Percentiles rank a stretch among this genome's conserved stretches.
phyloP scores from a whole-genome alignment of 1,284 basidiomycete genomes.

The Trichosporon sp. region DNA sequence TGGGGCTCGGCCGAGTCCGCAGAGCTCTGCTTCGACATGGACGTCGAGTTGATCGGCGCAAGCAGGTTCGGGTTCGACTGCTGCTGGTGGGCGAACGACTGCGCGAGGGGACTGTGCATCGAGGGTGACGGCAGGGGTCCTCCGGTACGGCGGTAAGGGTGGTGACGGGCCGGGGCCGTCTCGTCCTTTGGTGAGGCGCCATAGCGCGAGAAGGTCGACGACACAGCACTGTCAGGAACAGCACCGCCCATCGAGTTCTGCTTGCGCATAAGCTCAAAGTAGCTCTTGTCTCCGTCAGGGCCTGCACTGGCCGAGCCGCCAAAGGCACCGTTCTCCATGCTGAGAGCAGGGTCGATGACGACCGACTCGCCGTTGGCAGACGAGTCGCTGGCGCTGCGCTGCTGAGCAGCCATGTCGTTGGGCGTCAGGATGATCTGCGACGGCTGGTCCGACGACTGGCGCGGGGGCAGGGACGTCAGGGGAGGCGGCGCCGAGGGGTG shows the following conservation, averaged over 20 bases:
- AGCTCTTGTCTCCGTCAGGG: conserved; percentile 11
- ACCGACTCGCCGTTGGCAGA: conserved; percentile 16
- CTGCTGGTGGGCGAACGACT: conserved; percentile 3
- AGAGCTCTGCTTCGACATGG: background rate
- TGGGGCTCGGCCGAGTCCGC: background rate
- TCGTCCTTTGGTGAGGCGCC: conserved; percentile 24
- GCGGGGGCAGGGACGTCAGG: conserved; percentile 30
- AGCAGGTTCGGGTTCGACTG: background rate
- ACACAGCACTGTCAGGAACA: conserved; percentile 21
- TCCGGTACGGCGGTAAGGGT: conserved; percentile 31
- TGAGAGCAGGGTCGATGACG: conserved; percentile 24
- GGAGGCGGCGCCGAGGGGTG: conserved; percentile 38
- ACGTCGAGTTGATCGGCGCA: conserved; percentile 4
- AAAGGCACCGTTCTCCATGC: background rate
- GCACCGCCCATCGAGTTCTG: conserved; percentile 7
- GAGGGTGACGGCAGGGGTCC: conserved; percentile 24
- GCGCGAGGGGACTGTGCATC: conserved; percentile 7
- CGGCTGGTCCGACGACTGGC: conserved; percentile 32
- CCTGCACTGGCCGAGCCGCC: background rate
- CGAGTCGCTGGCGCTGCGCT: conserved; percentile 12
- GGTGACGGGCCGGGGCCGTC: conserved; percentile 17
- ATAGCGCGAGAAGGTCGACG: conserved; percentile 33
- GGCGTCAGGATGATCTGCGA: conserved; percentile 44
- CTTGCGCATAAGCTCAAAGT: conserved; percentile 21
- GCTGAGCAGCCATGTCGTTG: conserved; percentile 28